phyloP scores from a whole-genome alignment of 2,329 filamentous ascomycete species.

The Verticillium isaacii region DNA sequence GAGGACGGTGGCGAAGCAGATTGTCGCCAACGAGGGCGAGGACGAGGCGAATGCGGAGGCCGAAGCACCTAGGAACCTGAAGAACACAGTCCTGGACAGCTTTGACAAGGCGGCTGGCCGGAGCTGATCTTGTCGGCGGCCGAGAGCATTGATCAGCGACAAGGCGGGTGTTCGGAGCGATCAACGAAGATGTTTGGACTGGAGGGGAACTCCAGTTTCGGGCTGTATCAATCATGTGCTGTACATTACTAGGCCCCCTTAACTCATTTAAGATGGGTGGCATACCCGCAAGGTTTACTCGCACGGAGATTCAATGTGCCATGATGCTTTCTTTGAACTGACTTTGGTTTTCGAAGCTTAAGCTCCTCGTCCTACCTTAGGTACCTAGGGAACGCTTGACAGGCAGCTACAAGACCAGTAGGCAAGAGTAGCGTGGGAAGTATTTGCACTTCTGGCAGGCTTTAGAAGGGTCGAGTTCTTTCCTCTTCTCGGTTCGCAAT shows the following conservation, averaged over 20 bases:
- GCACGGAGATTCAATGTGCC: too few species aligned
- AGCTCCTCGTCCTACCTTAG: too few species aligned
- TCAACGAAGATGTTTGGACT: not conserved
- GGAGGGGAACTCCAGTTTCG: not conserved
- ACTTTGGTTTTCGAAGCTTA: too few species aligned
- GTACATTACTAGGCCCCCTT: not conserved
- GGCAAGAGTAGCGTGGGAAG: too few species aligned
- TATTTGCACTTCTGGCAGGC: too few species aligned
- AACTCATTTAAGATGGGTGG: not conserved
- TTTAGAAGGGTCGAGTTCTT: too few species aligned
- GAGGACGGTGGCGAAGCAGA: constrained; percentile 55
- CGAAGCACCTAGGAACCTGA: constrained; percentile 18
- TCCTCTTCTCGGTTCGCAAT: too few species aligned
- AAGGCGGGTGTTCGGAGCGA: not conserved
- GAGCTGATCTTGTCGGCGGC: not conserved
- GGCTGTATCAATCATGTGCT: not conserved
- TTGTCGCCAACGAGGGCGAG: constrained; percentile 17
- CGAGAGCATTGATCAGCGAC: not conserved
- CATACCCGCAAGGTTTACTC: not conserved
- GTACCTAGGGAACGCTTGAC: too few species aligned
- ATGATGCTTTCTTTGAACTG: too few species aligned
- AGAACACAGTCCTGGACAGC: constrained; percentile 34
- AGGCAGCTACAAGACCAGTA: too few species aligned
- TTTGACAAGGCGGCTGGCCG: constrained; percentile 28
- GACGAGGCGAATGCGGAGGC: constrained; percentile 12